These are phyloP conservation scores for Podospora fimiseda DNA, from an alignment of 495 filamentous ascomycete genomes.

Conservation along the genomic window DNA sequence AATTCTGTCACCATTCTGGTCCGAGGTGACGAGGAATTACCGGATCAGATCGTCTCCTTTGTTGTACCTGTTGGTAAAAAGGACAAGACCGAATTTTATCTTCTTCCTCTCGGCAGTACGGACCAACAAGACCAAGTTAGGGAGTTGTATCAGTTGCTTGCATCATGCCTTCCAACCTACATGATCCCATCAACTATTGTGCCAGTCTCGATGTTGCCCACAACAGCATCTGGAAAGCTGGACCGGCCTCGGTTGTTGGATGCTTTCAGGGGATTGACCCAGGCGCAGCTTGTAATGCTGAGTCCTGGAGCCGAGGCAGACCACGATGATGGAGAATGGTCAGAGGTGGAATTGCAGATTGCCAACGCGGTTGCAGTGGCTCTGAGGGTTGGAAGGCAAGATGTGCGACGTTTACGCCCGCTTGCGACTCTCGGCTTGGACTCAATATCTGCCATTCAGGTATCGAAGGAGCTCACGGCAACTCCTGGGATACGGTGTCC, in stretches of 20 bases:
- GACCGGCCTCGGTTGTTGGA: constrained; percentile 33
- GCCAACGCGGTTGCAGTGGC: constrained; percentile 35
- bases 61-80: constrained; percentile 39
- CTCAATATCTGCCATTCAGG: constrained; percentile 69
- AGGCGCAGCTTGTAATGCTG: constrained; percentile 11
- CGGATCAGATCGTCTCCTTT: constrained; percentile 51
- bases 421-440: constrained; percentile 59
- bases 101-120: constrained; percentile 20
- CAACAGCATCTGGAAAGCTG: constrained; percentile 58
- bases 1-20: constrained; percentile 50
- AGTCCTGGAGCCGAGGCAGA: constrained; percentile 20
- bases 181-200: constrained; percentile 64
- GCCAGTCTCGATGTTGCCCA: constrained; percentile 56
- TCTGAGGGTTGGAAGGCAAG: constrained; percentile 46
- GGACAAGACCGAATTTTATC: constrained; percentile 13
- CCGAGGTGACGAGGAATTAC: constrained; percentile 7
- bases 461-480: constrained; percentile 48
- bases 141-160: constrained; percentile 37
- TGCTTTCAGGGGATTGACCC: constrained; percentile 14
- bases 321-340: constrained; percentile 42
- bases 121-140: constrained; percentile 17
- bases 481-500: constrained; percentile 39
- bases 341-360: constrained; percentile 44
- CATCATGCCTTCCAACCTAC: constrained; percentile 49
- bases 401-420: constrained; percentile 47